Base-by-base conservation (phyloP, 2,329 filamentous ascomycete species). In the Penicillium sp. region DNA sequence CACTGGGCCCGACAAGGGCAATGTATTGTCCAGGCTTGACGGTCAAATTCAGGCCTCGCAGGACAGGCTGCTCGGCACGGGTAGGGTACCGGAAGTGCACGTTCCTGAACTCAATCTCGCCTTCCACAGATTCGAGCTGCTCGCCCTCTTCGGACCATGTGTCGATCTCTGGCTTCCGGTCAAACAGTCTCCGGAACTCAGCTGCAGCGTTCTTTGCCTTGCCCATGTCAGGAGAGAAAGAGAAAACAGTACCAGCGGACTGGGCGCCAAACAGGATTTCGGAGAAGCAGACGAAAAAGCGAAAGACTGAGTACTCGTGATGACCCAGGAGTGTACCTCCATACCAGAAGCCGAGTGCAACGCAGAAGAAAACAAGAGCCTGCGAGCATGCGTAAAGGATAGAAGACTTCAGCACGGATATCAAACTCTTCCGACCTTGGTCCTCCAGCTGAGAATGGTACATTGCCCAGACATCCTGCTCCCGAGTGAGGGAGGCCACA, bases 11-110 rank as follows among this genome's bases (percentile, higher is more conserved):
- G 8, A 97, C 93, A 2, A 97, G 79, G 0, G 91, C 93, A 67
- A 75, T 61, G 54, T 74, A 74, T 53, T 75, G 71, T 10, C 72
- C 72, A 22, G 72, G 71, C 50, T 72, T 69, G 53, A 75, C 69
- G 6, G 64, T 72, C 44, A 75, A 53, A 50, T 91, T 84, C 10
- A 96, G 75, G 0, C 90, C 91, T 24, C 88, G 85, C 3, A 97
- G 81, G 0, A 97, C 88, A n/a, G 88, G 87, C 59, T 95, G 88
- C 59, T 95, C 88, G 0, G 88, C 86, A 1, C 93, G 82, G 0
- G 88, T 95, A 0, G 91, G 90, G 63, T 97, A 98, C 37, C 88
- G 81, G 78, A 96, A 97, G 66, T 95, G 88, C 2, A 97, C 89
- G 57, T 94, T 83, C 17, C 86, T 82, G 73, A 98, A 95, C 66